Evolutionary conservation across 2,329 filamentous ascomycete genomes (phyloP).

Genomic region (Monilinia laxa): DNA sequence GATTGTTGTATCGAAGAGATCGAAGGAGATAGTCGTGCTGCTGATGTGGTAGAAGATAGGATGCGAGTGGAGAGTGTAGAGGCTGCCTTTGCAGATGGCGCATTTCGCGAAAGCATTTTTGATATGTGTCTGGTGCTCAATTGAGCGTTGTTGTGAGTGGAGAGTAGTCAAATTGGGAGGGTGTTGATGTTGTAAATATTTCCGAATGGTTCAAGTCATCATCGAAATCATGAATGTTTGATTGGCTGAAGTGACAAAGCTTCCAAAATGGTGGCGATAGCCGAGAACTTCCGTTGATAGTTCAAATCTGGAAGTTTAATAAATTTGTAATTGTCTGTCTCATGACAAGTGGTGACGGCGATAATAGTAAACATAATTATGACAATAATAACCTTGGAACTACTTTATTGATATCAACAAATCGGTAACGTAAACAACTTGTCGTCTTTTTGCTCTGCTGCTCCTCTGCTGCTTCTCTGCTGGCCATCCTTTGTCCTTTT

Average conservation of each 20-base stretch:
- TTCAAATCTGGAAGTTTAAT: slow-evolving; percentile 10
- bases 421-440: neutral
- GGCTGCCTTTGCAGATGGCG: slow-evolving; percentile 39
- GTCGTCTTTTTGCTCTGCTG: neutral
- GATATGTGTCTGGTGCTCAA: slow-evolving; percentile 39
- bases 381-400: too few species aligned
- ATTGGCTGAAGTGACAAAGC: slow-evolving; percentile 20
- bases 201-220: slow-evolving; percentile 30
- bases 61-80: slow-evolving; percentile 38
- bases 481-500: neutral
- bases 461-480: neutral
- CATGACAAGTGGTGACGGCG: too few species aligned
- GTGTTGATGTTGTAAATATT: slow-evolving; percentile 23
- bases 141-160: slow-evolving; percentile 33
- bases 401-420: neutral
- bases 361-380: too few species aligned
- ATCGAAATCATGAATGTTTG: slow-evolving; percentile 27
- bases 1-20: slow-evolving; percentile 52
- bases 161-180: slow-evolving; percentile 26
- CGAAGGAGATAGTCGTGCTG: slow-evolving; percentile 37
- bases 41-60: slow-evolving; percentile 36
- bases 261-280: slow-evolving; percentile 20
- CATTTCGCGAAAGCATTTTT: slow-evolving; percentile 43
- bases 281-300: slow-evolving; percentile 23
- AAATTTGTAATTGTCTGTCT: neutral